Percentiles rank a stretch among this genome's conserved stretches.
Conservation (phyloP, 1,139 yeast species). For the Suhomyces panamericanus region DNA sequence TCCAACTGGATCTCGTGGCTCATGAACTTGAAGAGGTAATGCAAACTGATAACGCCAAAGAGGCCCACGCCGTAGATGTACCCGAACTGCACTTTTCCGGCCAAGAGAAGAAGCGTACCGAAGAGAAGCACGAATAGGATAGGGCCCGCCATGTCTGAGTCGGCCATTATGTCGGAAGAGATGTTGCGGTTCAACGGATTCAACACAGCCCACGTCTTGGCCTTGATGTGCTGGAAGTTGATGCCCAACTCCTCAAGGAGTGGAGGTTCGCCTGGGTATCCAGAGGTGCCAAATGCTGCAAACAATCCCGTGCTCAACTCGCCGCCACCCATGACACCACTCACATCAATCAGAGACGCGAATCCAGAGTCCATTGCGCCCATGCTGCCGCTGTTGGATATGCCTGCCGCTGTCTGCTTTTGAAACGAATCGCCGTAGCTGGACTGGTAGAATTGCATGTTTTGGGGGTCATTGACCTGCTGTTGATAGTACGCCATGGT, state of each 20-base stretch:
- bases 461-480: constrained; percentile 36
- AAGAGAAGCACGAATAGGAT: constrained; percentile 82
- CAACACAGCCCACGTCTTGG: constrained; percentile 83
- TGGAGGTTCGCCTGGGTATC: constrained; percentile 94
- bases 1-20: constrained; percentile 61
- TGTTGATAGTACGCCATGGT: constrained; percentile 45
- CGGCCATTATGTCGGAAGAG: constrained; percentile 78
- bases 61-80: constrained; percentile 95
- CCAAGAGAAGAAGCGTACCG: constrained; percentile 77
- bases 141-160: constrained; percentile 95
- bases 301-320: constrained; percentile 74
- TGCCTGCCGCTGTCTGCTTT: constrained; percentile 18
- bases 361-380: constrained; percentile 46
- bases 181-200: constrained; percentile 66
- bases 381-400: constrained; percentile 20
- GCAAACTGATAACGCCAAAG: constrained; percentile 84
- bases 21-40: constrained; percentile 84
- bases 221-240: constrained; percentile 82
- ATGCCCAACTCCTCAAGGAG: constrained; percentile 90
- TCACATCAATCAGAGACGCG: constrained; percentile 41
- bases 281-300: constrained; percentile 92
- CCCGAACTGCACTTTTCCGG: constrained; percentile 96
- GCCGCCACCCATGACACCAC: constrained; percentile 52
- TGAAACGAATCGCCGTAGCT: constrained; percentile 36
- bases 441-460: constrained; percentile 49